Evolutionary conservation across 768 basidiomycete genomes (phyloP), one percentile per base, ranked within the genome.

Genomic region (Psilocybe subaeruginosa): DNA sequence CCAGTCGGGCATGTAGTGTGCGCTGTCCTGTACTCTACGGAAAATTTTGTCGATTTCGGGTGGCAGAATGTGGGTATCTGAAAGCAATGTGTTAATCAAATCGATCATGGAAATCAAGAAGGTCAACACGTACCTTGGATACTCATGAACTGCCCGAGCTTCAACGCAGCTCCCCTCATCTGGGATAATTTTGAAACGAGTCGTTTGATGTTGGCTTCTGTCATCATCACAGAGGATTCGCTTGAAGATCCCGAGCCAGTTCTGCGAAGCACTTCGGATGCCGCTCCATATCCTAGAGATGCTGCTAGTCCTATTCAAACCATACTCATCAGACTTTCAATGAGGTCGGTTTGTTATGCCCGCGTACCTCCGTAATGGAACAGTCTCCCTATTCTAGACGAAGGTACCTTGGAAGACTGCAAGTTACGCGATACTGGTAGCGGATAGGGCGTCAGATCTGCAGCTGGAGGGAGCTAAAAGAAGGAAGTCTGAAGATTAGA

Each of bases 1-100:
- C 91, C 92, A 96, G 66, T 97, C 91, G 0, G 97, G 97, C 97
- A 99, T 99, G 72, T 98, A 98, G 73, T 99, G 94, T 1, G 97
- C 97, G 66, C 90, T 88, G 65, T 97, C 93, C 71, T 99, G 97
- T 0, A 99, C 96, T 30, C 90, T 80, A 54, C 94, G 85, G 67
- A 99, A 88, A 31, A 99, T 90, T 56, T 85, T 82, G 69, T 98
- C 95, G 3, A 98, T 75, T 64, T 97, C 94, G 0, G 91, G 85
- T 0, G 96, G 93, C 1, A 99, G 80, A 39, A 92, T 77, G 64
- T 97, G 90, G 0, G 94, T 92, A 73, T 99, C 97, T 98, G 50
- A 19, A 6, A 23, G 23, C 23, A 23, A 17, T 17, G 16, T 50
- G 39, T 55, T 12, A 29, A 23, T 47, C 8, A 29, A n/a, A 11